phyloP scores from a whole-genome alignment of 1,284 basidiomycete species.

The Ceratobasidium sp. region DNA sequence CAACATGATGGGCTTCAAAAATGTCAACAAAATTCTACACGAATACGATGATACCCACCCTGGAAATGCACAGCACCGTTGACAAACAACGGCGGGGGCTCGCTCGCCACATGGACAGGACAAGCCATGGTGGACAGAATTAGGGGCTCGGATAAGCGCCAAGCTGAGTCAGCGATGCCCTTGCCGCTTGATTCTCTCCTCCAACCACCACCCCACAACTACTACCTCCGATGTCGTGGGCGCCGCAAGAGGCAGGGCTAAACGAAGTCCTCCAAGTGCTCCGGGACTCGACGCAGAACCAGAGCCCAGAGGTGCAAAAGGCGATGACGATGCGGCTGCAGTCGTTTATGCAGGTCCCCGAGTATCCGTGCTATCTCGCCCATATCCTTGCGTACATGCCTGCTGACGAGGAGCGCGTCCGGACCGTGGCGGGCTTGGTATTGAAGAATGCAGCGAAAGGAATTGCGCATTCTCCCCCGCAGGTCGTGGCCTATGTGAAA shows the following conservation, averaged over 20 bases:
- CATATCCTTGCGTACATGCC: conserved; percentile 89
- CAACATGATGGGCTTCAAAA: conserved; percentile 70
- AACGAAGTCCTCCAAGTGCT: conserved; percentile 89
- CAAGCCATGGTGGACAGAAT: conserved; percentile 33
- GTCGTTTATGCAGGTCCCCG: conserved; percentile 87
- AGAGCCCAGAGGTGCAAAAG: conserved; percentile 74
- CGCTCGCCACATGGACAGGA: neutral
- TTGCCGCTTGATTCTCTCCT: neutral
- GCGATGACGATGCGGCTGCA: conserved; percentile 89
- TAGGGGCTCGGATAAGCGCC: neutral
- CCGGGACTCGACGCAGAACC: conserved; percentile 83
- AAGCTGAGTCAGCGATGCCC: conserved; percentile 23
- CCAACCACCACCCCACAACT: conserved; percentile 27
- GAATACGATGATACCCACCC: conserved; percentile 60
- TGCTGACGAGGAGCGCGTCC: conserved; percentile 89
- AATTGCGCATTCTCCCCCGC: conserved; percentile 74
- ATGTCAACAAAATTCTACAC: conserved; percentile 46
- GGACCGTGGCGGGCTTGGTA: conserved; percentile 95
- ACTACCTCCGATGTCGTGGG: conserved; percentile 65
- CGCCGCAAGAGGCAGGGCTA: conserved; percentile 80
- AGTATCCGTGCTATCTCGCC: conserved; percentile 97
- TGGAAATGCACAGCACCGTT: conserved; percentile 75
- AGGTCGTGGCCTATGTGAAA: conserved; percentile 86
- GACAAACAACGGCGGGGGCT: conserved; percentile 68
- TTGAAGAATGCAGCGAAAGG: conserved; percentile 94